These are phyloP conservation scores for Coemansia sp. DNA, from an alignment of 192 early-diverging fungal genomes.

Conservation along the genomic window DNA sequence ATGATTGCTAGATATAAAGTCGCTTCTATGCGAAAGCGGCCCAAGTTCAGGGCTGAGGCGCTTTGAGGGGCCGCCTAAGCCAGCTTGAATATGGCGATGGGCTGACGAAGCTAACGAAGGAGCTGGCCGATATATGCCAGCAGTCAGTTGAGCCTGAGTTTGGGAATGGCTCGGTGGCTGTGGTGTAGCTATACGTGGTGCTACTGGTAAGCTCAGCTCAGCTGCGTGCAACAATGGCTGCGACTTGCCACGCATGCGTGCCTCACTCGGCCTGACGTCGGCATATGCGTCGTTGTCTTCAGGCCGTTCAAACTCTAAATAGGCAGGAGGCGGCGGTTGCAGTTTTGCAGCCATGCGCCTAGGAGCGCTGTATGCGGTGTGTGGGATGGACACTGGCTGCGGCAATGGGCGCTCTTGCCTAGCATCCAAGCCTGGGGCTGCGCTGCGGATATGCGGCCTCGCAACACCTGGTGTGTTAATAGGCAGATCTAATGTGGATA, in stretches of 20 bases:
- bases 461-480: not conserved
- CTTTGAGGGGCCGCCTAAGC: not conserved
- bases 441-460: slow-evolving; percentile 23
- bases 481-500: not conserved
- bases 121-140: not conserved
- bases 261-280: not conserved
- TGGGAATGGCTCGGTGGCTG: slow-evolving; percentile 13
- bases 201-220: slow-evolving; percentile 6
- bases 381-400: slow-evolving; percentile 23
- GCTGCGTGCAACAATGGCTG: slow-evolving; percentile 22
- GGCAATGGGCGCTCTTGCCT: slow-evolving; percentile 27
- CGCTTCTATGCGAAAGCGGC: slow-evolving; percentile 38
- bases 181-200: slow-evolving; percentile 17
- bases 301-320: not conserved
- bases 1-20: slow-evolving; percentile 16
- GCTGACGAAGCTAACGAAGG: not conserved
- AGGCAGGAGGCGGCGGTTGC: not conserved
- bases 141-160: not conserved
- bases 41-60: slow-evolving; percentile 12
- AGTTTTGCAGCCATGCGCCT: not conserved
- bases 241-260: slow-evolving; percentile 28
- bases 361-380: not conserved
- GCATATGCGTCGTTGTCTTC: not conserved
- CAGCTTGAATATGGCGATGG: not conserved
- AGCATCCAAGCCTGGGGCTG: slow-evolving; percentile 21